A percentile compares a stretch with the other conserved stretches of the same genome.
phyloP scores from a whole-genome alignment of 2,329 filamentous ascomycete genomes.

The Alternaria brassicicola region DNA sequence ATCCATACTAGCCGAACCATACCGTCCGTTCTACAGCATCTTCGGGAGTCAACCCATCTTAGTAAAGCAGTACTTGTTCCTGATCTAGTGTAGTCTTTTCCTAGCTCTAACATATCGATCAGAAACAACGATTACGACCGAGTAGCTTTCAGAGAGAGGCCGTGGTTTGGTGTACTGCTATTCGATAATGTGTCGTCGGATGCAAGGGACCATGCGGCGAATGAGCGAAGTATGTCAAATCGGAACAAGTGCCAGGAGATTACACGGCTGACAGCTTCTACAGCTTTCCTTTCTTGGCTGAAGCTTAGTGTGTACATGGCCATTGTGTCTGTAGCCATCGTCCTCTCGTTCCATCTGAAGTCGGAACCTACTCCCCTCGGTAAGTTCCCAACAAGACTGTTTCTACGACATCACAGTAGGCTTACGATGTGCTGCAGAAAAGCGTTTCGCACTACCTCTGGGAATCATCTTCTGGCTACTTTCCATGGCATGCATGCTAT shows the following conservation, averaged over 20 bases:
- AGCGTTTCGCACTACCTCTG: slow-evolving; percentile 78
- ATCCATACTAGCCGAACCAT: slow-evolving; percentile 46
- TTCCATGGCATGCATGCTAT: slow-evolving; percentile 74
- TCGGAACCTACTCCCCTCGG: slow-evolving; percentile 59
- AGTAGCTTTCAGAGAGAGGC: slow-evolving; percentile 64
- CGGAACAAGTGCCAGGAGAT: neutral
- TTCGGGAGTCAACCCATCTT: slow-evolving; percentile 56
- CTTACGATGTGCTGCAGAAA: slow-evolving; percentile 60
- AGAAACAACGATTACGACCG: slow-evolving; percentile 52
- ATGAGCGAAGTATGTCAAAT: slow-evolving; percentile 65
- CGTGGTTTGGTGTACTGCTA: slow-evolving; percentile 69
- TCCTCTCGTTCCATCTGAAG: slow-evolving; percentile 91
- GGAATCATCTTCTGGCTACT: slow-evolving; percentile 89
- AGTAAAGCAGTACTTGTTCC: slow-evolving; percentile 46
- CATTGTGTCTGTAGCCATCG: slow-evolving; percentile 86
- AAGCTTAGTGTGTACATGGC: slow-evolving; percentile 89
- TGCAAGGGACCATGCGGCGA: slow-evolving; percentile 78
- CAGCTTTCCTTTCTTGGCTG: slow-evolving; percentile 85
- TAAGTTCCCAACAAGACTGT: slow-evolving; percentile 9
- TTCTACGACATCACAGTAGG: neutral
- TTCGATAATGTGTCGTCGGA: slow-evolving; percentile 78
- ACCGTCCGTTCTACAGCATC: slow-evolving; percentile 61
- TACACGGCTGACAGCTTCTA: slow-evolving; percentile 4
- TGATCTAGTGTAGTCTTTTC: neutral
- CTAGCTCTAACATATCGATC: neutral